Conservation (phyloP, 352 stramenopile species). For the Aphanomyces euteiches region DNA sequence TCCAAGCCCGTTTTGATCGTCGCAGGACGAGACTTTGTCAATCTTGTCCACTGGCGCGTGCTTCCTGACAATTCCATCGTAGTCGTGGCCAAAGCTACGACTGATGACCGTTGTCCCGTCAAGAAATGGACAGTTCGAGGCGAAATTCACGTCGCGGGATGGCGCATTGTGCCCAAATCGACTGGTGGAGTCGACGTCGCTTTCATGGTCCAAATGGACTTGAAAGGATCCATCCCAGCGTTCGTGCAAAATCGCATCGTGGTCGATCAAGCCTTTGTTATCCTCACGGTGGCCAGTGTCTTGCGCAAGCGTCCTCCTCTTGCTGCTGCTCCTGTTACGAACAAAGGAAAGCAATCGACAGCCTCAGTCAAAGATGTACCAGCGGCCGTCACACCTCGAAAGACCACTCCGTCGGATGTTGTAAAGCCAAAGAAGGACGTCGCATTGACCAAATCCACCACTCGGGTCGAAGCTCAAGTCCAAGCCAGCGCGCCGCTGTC, state of each 20-base stretch:
- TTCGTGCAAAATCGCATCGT: constrained; percentile 59
- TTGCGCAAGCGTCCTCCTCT: not conserved
- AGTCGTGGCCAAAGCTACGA: constrained; percentile 62
- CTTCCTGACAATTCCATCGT: constrained; percentile 59
- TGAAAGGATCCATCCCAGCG: constrained; percentile 65
- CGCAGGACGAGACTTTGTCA: constrained; percentile 68
- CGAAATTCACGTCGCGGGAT: constrained; percentile 60
- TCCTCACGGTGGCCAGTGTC: constrained; percentile 3
- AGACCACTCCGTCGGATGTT: not conserved
- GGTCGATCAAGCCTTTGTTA: constrained; percentile 39
- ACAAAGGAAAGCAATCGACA: not conserved
- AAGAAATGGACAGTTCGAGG: constrained; percentile 69
- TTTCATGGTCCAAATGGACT: constrained; percentile 67
- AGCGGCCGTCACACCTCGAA: no score
- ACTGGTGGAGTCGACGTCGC: constrained; percentile 40
- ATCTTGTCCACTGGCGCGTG: constrained; percentile 64
- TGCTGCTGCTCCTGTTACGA: not conserved
- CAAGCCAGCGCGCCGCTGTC: not conserved
- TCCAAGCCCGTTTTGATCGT: constrained; percentile 78
- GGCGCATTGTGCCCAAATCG: constrained; percentile 61
- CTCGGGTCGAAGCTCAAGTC: no score
- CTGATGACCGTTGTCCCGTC: constrained; percentile 50
- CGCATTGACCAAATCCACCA: not conserved
- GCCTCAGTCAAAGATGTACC: not conserved
- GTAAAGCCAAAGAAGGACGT: not conserved